phyloP scores from a whole-genome alignment of 1,284 basidiomycete genomes.

The Schizophyllum amplum region DNA sequence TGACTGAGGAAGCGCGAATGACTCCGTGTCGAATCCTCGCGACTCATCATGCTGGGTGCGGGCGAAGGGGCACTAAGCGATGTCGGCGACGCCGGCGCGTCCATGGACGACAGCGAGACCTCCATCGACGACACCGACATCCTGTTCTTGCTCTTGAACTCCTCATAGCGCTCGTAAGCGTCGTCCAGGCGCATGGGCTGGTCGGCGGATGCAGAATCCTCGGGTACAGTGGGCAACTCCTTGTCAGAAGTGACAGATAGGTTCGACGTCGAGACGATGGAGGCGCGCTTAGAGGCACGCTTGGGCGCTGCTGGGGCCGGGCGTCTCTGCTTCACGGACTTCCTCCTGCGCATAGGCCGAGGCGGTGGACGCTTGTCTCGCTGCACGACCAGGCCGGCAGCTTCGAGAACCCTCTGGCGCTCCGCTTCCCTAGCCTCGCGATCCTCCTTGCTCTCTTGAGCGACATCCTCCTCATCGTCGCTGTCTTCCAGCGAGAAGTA shows the following conservation, averaged over 20 bases:
- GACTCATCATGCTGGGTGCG: conserved; percentile 14
- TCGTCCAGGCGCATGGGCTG: conserved; percentile 57
- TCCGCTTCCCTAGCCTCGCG: conserved; percentile 66
- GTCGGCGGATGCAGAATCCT: conserved; percentile 13
- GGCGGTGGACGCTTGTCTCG: conserved; percentile 36
- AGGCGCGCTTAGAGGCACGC: too few relatives aligned
- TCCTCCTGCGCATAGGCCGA: conserved; percentile 16
- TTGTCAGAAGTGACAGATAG: conserved; percentile 23
- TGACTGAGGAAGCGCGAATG: conserved; percentile 36
- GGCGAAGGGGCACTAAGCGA: conserved; percentile 19
- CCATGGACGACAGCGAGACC: conserved; percentile 33
- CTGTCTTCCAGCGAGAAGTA: conserved; percentile 51
- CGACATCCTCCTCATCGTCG: conserved; percentile 40
- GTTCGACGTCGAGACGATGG: too few relatives aligned
- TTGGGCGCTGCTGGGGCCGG: conserved; percentile 44
- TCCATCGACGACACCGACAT: conserved; percentile 53
- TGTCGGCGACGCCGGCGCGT: conserved; percentile 14
- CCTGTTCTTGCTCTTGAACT: conserved; percentile 56
- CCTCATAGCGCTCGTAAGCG: conserved; percentile 86
- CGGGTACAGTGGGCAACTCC: conserved; percentile 48
- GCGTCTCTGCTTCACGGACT: conserved; percentile 23
- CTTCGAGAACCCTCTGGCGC: conserved; percentile 74
- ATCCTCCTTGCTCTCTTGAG: conserved; percentile 44
- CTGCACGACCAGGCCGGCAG: conserved; percentile 79
- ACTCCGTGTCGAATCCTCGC: conserved; percentile 20